Base-by-base conservation (phyloP, 2,329 filamentous ascomycete species). In the Helicocarpus griseus region DNA sequence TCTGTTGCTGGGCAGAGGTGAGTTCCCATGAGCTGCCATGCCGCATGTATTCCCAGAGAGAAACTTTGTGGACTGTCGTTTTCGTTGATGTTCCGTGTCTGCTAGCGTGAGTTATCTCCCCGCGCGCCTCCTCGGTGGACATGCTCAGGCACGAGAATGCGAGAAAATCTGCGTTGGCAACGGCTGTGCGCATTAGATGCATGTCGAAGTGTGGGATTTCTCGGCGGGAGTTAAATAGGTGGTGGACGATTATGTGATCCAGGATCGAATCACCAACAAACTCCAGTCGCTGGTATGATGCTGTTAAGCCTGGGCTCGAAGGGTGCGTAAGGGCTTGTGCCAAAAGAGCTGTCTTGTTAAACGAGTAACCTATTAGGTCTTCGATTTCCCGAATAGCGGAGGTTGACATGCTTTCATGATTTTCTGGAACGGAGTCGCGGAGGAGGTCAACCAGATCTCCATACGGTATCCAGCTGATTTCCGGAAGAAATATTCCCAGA, bases 241-340 rank as follows among this genome's bases (percentile, higher is more conserved):
- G 74, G 0, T 70, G 73, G 6, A 87, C 81, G 46, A 96, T 73
- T 51, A 95, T 73, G 58, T 82, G 78, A 66, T 97, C 91, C 0
- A 97, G 79, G 2, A 96, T 74, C 0, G 89, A 80, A 59, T 97
- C 91, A 1, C 91, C 91, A 0, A 96, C 72, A 60, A 93, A 95
- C 62, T 96, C 91, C 1, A 96, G 77, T 0, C 89, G 80, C 58
- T 96, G 86, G 60, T 83, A 82, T 0, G 77, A 78, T 33, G 69
- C 66, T 11, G 81, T 76, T 21, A 69, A 74, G 2, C 73, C 73
- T 4, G 76, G 71, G 14, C 70, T 67, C 28, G 72, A 73, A 0
- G 81, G 73, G 62, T 96, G 90, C 0, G 89, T 95, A 47, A 91
- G 73, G 2, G 90, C 86, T 69, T 96, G 87, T 0, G 86, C 62